phyloP scores from a whole-genome alignment of 2,329 filamentous ascomycete genomes.

The Acephala macrosclerotiorum region DNA sequence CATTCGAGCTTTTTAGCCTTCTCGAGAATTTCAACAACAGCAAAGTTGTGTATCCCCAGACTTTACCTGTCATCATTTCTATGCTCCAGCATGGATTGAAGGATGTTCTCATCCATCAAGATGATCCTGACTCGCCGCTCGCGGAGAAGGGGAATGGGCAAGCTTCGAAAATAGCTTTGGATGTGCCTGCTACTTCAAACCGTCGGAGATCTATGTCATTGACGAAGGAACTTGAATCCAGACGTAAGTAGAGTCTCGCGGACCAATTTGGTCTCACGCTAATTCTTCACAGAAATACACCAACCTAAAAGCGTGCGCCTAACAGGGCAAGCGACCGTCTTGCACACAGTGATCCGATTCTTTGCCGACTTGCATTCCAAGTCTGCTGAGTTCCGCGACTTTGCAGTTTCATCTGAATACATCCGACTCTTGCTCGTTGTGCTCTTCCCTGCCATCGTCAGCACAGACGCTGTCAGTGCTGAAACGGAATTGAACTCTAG shows the following conservation, averaged over 20 bases:
- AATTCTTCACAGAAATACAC: constrained; percentile 44
- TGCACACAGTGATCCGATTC: constrained; percentile 82
- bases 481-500: constrained; percentile 88
- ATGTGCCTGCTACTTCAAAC: constrained; percentile 31
- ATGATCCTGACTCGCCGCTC: constrained; percentile 63
- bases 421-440: constrained; percentile 79
- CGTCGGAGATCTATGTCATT: constrained; percentile 69
- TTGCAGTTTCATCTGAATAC: constrained; percentile 81
- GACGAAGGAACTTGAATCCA: constrained; percentile 62
- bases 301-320: constrained; percentile 57
- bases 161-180: constrained; percentile 35
- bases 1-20: constrained; percentile 78
- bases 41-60: constrained; percentile 77
- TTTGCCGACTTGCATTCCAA: constrained; percentile 79
- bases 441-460: constrained; percentile 88
- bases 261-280: neutral
- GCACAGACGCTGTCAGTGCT: constrained; percentile 81
- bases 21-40: constrained; percentile 75
- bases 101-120: constrained; percentile 68
- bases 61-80: constrained; percentile 78
- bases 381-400: constrained; percentile 82
- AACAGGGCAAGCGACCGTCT: constrained; percentile 66
- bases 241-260: constrained; percentile 51
- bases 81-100: constrained; percentile 90
- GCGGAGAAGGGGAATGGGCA: constrained; percentile 36